Evolutionary conservation across 345 rosid genomes (phyloP).

Genomic region (Punica granatum): DNA sequence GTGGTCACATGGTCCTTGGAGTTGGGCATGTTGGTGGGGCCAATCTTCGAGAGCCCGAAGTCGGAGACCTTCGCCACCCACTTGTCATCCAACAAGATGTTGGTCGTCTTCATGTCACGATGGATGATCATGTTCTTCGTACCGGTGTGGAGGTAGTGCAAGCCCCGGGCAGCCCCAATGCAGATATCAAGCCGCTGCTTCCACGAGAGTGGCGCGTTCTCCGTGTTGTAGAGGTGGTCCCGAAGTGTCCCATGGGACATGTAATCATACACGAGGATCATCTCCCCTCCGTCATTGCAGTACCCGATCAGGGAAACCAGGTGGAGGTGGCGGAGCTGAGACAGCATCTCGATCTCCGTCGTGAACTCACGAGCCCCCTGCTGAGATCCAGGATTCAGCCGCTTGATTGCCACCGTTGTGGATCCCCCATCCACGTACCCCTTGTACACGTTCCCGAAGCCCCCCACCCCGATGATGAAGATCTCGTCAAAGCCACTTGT

Average conservation of each 20-base stretch:
- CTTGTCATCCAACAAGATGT: conserved; percentile 18
- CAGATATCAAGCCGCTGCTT: conserved; percentile 22
- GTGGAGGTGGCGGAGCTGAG: conserved; percentile 42
- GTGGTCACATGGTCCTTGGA: conserved; percentile 12
- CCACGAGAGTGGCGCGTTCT: conserved; percentile 23
- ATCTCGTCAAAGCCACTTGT: conserved; percentile 37
- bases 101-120: conserved; percentile 22
- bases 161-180: conserved; percentile 24
- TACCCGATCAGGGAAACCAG: conserved; percentile 45
- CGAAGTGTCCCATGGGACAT: conserved; percentile 22
- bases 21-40: conserved; percentile 6
- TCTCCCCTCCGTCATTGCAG: conserved; percentile 39
- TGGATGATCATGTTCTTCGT: conserved; percentile 21
- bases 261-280: conserved; percentile 39
- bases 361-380: conserved; percentile 45
- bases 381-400: conserved; percentile 38
- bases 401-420: conserved; percentile 39
- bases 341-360: conserved; percentile 51
- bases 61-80: conserved; percentile 20
- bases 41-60: conserved; percentile 21
- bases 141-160: conserved; percentile 25
- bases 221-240: conserved; percentile 17
- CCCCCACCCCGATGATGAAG: conserved; percentile 35
- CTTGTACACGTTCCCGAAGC: conserved; percentile 46
- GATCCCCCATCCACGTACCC: conserved; percentile 39